phyloP scores from a whole-genome alignment of 2,329 filamentous ascomycete species.

The Chaetomium strumarium region DNA sequence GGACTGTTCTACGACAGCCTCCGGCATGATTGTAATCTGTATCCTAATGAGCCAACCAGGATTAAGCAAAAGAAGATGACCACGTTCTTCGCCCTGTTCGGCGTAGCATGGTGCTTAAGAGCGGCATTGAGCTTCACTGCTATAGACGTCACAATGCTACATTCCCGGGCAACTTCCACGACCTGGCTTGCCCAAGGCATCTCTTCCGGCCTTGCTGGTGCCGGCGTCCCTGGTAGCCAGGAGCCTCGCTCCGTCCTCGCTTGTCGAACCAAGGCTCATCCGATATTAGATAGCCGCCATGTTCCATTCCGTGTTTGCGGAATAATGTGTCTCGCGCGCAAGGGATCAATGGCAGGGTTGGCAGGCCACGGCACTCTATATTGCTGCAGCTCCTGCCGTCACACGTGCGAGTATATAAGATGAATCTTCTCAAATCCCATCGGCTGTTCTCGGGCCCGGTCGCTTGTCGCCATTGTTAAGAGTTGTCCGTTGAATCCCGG shows the following conservation, averaged over 20 bases:
- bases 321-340: neutral
- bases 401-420: slow-evolving; percentile 13
- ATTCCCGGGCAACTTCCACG: neutral
- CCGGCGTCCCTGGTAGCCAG: neutral
- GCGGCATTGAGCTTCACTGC: neutral
- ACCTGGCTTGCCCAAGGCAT: neutral
- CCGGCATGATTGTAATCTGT: neutral
- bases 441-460: neutral
- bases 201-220: slow-evolving; percentile 1
- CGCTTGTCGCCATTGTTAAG: neutral
- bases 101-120: neutral
- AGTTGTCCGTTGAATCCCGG: neutral
- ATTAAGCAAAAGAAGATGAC: slow-evolving; percentile 15
- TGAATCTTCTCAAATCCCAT: neutral
- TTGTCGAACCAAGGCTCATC: neutral
- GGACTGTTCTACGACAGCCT: neutral
- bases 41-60: slow-evolving; percentile 20
- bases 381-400: neutral
- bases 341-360: neutral
- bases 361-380: neutral
- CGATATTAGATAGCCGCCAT: slow-evolving; percentile 9
- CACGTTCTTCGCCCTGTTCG: neutral
- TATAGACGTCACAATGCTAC: neutral
- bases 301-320: slow-evolving; percentile 20
- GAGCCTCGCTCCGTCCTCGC: slow-evolving; percentile 7